These are phyloP conservation scores for Ophioceras dolichostomum DNA, from an alignment of 2,329 filamentous ascomycete species.

Conservation along the genomic window DNA sequence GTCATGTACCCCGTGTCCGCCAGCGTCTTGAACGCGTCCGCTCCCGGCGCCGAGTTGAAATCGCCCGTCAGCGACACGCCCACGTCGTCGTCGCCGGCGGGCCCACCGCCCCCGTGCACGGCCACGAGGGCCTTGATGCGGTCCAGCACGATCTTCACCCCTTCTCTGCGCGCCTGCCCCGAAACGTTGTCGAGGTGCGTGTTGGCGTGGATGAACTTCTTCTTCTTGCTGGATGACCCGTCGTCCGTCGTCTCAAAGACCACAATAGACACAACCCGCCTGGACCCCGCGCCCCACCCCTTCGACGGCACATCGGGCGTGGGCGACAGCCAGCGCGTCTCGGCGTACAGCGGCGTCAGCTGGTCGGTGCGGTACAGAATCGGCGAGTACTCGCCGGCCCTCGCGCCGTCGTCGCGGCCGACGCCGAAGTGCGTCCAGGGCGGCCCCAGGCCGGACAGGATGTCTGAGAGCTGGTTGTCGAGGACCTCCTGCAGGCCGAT, in stretches of 20 bases:
- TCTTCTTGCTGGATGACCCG: no score
- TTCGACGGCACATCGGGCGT: slow-evolving; percentile 45
- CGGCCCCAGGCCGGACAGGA: slow-evolving; percentile 25
- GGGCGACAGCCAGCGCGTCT: slow-evolving; percentile 49
- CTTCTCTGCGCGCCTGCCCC: slow-evolving; percentile 24
- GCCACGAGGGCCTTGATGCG: slow-evolving; percentile 15
- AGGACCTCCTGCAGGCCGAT: slow-evolving; percentile 40
- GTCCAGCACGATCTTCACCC: slow-evolving; percentile 30
- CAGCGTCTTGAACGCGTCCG: slow-evolving; percentile 3
- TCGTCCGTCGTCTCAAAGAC: no score
- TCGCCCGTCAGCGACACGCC: slow-evolving; percentile 4
- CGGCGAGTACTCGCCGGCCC: slow-evolving; percentile 45
- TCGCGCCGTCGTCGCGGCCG: slow-evolving; percentile 34
- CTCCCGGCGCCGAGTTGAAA: slow-evolving; percentile 3
- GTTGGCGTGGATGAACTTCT: slow-evolving; percentile 29
- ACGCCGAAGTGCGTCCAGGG: slow-evolving; percentile 29
- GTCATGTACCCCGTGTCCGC: slow-evolving; percentile 1
- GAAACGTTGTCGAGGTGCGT: slow-evolving; percentile 43
- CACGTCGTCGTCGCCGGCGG: no score
- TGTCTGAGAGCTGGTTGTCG: slow-evolving; percentile 27
- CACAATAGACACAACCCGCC: slow-evolving; percentile 34
- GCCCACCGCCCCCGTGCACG: background rate
- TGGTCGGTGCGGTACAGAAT: slow-evolving; percentile 41
- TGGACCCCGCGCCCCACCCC: slow-evolving; percentile 38
- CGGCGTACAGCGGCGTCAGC: slow-evolving; percentile 37